Evolutionary conservation across 345 rosid species (phyloP).

Genomic region (Fremontodendron californicum): DNA sequence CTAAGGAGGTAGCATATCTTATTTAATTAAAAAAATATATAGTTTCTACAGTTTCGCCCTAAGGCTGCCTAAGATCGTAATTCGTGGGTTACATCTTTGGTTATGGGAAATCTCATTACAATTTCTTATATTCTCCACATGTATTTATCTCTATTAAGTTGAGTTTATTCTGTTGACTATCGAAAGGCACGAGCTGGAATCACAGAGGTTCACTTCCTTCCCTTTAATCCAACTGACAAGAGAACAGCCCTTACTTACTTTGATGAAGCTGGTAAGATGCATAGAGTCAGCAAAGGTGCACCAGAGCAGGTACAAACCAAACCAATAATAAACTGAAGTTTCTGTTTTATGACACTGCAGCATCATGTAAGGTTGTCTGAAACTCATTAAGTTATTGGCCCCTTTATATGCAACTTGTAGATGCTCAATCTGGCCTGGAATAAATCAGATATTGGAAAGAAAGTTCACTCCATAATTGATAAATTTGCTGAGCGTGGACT

Average conservation of each 20-base stretch:
- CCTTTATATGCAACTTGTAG: slow-evolving; percentile 5
- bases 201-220: slow-evolving; percentile 89
- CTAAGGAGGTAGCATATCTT: slow-evolving; percentile 58
- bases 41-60: background rate
- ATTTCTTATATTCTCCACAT: background rate
- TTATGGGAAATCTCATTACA: too few relatives aligned
- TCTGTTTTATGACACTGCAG: background rate
- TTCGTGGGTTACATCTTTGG: background rate
- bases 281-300: slow-evolving; percentile 95
- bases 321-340: background rate
- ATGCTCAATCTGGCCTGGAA: slow-evolving; percentile 37
- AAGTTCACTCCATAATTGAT: slow-evolving; percentile 51
- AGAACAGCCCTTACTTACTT: slow-evolving; percentile 82
- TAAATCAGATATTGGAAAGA: slow-evolving; percentile 38
- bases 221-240: slow-evolving; percentile 91
- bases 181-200: slow-evolving; percentile 83
- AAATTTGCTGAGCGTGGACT: slow-evolving; percentile 84
- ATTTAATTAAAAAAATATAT: background rate
- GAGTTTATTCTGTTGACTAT: slow-evolving; percentile 8
- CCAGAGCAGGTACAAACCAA: slow-evolving; percentile 64
- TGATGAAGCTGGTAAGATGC: slow-evolving; percentile 66
- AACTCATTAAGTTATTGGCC: background rate
- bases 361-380: background rate
- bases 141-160: background rate
- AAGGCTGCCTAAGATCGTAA: background rate